Evolutionary conservation across 192 early-diverging fungal genomes (phyloP).

Genomic region (Paraglomus brasilianum): DNA sequence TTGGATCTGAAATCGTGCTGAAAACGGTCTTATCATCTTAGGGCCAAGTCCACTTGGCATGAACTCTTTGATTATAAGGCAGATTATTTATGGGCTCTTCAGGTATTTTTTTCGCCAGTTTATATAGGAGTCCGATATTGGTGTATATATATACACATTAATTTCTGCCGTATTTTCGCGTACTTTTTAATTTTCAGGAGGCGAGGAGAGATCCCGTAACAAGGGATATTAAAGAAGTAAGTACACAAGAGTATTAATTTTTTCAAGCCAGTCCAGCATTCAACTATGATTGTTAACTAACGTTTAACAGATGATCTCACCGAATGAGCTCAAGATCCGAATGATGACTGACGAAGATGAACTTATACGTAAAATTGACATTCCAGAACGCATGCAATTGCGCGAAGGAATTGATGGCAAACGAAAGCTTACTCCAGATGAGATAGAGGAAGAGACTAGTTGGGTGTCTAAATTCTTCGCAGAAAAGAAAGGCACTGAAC

Average conservation of each 20-base stretch:
- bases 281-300: no score
- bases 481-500: conserved; percentile 33
- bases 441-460: conserved; percentile 63
- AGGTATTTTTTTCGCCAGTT: conserved; percentile 1
- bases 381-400: conserved; percentile 93
- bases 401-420: conserved; percentile 46
- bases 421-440: conserved; percentile 49
- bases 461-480: conserved; percentile 50
- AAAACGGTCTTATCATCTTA: not conserved
- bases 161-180: no score
- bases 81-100: not conserved
- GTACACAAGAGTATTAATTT: no score
- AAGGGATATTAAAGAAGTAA: no score
- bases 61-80: not conserved
- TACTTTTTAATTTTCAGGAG: no score
- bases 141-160: no score
- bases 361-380: conserved; percentile 78
- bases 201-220: no score
- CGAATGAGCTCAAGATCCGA: conserved; percentile 79
- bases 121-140: no score
- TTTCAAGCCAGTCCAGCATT: no score
- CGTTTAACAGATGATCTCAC: conserved; percentile 54
- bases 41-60: not conserved
- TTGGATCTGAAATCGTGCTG: no score
- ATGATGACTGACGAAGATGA: conserved; percentile 94